phyloP scores from a whole-genome alignment of 2,329 filamentous ascomycete genomes.

The Trichoderma gracile region DNA sequence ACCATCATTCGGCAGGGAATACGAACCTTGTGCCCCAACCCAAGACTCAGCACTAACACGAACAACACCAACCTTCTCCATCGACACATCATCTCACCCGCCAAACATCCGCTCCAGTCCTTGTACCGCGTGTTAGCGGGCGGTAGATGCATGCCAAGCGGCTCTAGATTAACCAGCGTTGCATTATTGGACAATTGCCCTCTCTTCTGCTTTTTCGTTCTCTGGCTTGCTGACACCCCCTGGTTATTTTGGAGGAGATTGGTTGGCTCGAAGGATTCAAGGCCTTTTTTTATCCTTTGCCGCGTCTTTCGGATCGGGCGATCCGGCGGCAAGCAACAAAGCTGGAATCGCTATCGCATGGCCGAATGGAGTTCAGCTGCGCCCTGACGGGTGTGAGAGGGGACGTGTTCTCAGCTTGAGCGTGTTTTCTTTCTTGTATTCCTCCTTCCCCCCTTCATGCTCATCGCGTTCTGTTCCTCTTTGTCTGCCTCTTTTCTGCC shows the following conservation, averaged over 20 bases:
- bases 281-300: constrained; percentile 15
- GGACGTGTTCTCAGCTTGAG: not conserved
- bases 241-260: constrained; percentile 5
- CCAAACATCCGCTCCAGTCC: not conserved
- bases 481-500: not conserved
- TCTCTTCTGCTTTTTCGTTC: too few species aligned
- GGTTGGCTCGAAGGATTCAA: constrained; percentile 1
- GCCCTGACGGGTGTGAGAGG: too few species aligned
- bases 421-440: not conserved
- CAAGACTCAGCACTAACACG: constrained; percentile 7
- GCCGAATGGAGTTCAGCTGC: constrained; percentile 19
- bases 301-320: constrained; percentile 19
- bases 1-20: constrained; percentile 9
- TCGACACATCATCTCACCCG: not conserved
- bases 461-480: not conserved
- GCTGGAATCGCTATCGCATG: not conserved
- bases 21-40: constrained; percentile 22
- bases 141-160: constrained; percentile 13
- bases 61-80: not conserved
- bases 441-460: not conserved
- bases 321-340: constrained; percentile 16
- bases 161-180: constrained; percentile 13
- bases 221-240: not conserved
- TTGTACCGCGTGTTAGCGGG: constrained; percentile 15
- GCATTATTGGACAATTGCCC: constrained; percentile 15